These are phyloP conservation scores for Haberlea rhodopensis DNA, from an alignment of 257 asterid genomes.

Conservation along the genomic window DNA sequence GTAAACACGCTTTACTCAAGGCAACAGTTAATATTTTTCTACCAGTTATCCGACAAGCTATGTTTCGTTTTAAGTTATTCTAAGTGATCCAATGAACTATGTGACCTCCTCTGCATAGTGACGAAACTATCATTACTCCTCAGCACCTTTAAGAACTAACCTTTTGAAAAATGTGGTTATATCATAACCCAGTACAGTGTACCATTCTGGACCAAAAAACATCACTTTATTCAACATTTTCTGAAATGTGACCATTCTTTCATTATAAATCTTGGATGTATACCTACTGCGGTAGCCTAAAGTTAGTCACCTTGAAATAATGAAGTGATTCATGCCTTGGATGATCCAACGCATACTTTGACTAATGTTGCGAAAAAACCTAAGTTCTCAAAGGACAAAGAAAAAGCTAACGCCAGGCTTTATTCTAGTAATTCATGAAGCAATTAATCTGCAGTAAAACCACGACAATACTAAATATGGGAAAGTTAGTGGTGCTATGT, in stretches of 20 bases:
- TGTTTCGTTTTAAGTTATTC: not conserved
- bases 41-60: not conserved
- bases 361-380: not conserved
- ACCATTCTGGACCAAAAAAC: not conserved
- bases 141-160: not conserved
- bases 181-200: not conserved
- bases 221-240: not conserved
- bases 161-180: not conserved
- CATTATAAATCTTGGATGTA: not conserved
- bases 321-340: no score
- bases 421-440: not conserved
- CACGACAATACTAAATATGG: not conserved
- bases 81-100: not conserved
- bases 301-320: not conserved
- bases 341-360: not conserved
- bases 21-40: not conserved
- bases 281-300: not conserved
- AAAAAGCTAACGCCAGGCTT: not conserved
- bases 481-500: not conserved
- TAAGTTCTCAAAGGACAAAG: not conserved
- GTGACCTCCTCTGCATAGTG: not conserved
- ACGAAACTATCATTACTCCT: not conserved
- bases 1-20: not conserved
- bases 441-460: not conserved
- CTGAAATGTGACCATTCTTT: not conserved